These are phyloP conservation scores for Tricharina praecox DNA, from an alignment of 495 filamentous ascomycete species.

Conservation along the genomic window DNA sequence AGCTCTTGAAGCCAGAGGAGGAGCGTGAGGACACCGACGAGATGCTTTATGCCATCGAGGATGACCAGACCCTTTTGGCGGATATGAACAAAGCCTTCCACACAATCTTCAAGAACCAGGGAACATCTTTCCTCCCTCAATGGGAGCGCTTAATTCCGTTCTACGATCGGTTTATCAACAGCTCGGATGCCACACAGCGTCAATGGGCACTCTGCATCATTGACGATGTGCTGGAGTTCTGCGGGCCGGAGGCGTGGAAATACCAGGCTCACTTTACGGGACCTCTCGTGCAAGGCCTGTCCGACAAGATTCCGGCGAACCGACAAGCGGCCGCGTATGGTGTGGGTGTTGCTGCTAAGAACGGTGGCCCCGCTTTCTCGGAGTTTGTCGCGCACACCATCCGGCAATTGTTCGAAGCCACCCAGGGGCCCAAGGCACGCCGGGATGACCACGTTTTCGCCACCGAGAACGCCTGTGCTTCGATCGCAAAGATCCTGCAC, in stretches of 20 bases:
- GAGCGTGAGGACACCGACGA: slow-evolving; percentile 71
- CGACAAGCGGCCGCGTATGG: slow-evolving; percentile 94
- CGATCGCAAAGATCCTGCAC: slow-evolving; percentile 89
- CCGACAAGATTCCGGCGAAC: slow-evolving; percentile 72
- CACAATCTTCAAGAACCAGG: slow-evolving; percentile 93
- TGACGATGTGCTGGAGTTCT: slow-evolving; percentile 97
- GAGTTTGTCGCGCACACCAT: slow-evolving; percentile 58
- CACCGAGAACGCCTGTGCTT: slow-evolving; percentile 92
- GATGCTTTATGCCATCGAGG: slow-evolving; percentile 77
- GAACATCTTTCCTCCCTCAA: slow-evolving; percentile 59
- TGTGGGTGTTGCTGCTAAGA: slow-evolving; percentile 86
- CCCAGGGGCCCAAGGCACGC: slow-evolving; percentile 59
- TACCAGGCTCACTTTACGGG: slow-evolving; percentile 73
- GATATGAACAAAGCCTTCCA: slow-evolving; percentile 99
- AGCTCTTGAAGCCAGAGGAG: slow-evolving; percentile 57
- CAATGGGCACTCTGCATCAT: slow-evolving; percentile 98
- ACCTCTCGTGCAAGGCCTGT: slow-evolving; percentile 66
- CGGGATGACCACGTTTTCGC: slow-evolving; percentile 92
- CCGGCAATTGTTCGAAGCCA: slow-evolving; percentile 66
- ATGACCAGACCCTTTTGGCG: slow-evolving; percentile 88
- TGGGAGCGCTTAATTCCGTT: slow-evolving; percentile 74
- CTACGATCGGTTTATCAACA: slow-evolving; percentile 73
- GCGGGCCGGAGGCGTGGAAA: slow-evolving; percentile 62
- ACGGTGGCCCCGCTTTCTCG: slow-evolving; percentile 69
- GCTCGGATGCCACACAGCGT: slow-evolving; percentile 71